phyloP scores from a whole-genome alignment of 345 rosid species.

The Arabis alpina region DNA sequence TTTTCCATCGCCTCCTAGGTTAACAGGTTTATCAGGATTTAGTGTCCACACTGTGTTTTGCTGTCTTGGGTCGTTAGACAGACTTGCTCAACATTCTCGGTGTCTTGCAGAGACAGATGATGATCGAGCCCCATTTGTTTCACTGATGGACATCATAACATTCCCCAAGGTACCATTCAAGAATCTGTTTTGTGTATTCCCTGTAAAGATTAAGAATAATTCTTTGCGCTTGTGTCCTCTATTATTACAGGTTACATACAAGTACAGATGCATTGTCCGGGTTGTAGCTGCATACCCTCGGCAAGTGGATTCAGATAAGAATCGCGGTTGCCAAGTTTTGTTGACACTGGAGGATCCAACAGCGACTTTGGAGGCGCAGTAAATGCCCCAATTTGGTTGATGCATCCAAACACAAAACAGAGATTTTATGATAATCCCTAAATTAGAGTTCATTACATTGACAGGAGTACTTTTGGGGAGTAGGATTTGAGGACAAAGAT shows the following conservation, averaged over 20 bases:
- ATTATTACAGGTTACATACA: conserved; percentile 59
- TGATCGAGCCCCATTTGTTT: conserved; percentile 51
- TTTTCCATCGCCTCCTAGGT: conserved; percentile 83
- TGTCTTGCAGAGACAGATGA: conserved; percentile 60
- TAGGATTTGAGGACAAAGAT: conserved; percentile 45
- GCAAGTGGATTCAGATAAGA: conserved; percentile 49
- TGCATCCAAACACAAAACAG: conserved; percentile 17
- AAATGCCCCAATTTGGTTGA: neutral
- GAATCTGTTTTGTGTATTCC: neutral
- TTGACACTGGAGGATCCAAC: conserved; percentile 94
- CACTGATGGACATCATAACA: conserved; percentile 78
- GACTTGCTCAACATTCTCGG: conserved; percentile 3
- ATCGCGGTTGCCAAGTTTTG: conserved; percentile 52
- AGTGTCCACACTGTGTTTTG: neutral
- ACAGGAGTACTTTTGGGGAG: conserved; percentile 61
- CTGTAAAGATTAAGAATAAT: neutral
- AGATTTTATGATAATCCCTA: neutral
- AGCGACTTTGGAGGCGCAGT: conserved; percentile 78
- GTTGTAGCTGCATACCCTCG: conserved; percentile 66
- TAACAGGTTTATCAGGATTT: conserved; percentile 18
- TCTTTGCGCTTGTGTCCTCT: neutral
- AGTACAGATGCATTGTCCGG: conserved; percentile 70
- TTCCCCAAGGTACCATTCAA: conserved; percentile 56
- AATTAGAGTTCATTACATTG: neutral
- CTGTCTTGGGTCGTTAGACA: neutral